These are phyloP conservation scores for Miscanthus lutarioriparius DNA, from an alignment of 176 grass and related monocot genomes.

Conservation along the genomic window DNA sequence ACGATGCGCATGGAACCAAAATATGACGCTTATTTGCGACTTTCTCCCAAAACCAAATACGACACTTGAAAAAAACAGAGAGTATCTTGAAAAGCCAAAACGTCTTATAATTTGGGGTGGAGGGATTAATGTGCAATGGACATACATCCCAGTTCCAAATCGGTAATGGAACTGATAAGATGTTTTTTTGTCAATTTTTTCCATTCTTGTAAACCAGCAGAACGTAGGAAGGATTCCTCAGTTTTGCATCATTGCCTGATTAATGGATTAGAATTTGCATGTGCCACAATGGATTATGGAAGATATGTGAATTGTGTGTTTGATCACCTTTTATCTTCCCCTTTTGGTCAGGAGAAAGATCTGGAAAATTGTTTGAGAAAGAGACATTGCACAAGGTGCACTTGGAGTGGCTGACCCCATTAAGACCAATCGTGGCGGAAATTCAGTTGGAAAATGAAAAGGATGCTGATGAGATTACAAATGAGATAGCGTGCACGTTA, in stretches of 20 bases:
- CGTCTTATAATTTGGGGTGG: too few species aligned
- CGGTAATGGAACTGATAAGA: neutral
- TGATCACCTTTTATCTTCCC: slow-evolving; percentile 18
- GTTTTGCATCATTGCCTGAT: neutral
- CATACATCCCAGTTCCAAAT: neutral
- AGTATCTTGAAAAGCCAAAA: too few species aligned
- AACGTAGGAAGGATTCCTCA: neutral
- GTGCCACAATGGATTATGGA: neutral
- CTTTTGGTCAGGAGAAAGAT: slow-evolving; percentile 44
- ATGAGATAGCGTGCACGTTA: slow-evolving; percentile 52
- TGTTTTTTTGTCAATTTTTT: neutral
- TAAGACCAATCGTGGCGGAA: slow-evolving; percentile 46
- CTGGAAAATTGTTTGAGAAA: slow-evolving; percentile 42
- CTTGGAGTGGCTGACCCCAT: slow-evolving; percentile 79
- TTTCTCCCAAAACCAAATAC: too few species aligned
- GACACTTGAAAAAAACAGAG: too few species aligned
- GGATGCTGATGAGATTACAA: slow-evolving; percentile 33
- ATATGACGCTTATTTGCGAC: too few species aligned
- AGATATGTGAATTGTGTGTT: neutral
- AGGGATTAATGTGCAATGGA: neutral
- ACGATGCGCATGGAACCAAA: too few species aligned
- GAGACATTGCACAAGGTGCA: slow-evolving; percentile 53
- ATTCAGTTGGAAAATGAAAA: slow-evolving; percentile 52
- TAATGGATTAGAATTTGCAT: slow-evolving; percentile 15
- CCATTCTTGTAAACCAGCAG: neutral